phyloP scores from a whole-genome alignment of 192 early-diverging fungal genomes.

The Coemansia sp. region DNA sequence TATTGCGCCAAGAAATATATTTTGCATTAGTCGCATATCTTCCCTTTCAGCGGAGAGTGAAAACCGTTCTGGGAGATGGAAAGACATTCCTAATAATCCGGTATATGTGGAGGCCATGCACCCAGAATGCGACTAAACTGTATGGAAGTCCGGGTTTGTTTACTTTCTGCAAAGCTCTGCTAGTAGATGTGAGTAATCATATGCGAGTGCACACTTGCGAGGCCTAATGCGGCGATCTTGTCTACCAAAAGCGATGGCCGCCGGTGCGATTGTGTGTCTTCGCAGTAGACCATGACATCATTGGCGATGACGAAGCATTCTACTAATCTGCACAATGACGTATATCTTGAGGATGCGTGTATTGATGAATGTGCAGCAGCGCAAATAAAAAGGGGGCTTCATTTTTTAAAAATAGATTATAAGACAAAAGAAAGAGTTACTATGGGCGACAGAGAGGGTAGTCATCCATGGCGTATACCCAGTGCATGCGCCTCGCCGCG shows the following conservation, averaged over 20 bases:
- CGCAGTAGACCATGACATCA: neutral
- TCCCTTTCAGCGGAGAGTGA: neutral
- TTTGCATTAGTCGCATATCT: neutral
- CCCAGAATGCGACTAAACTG: neutral
- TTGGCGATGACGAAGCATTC: constrained; percentile 2
- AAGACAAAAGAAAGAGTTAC: neutral
- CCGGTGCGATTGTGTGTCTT: neutral
- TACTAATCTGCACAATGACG: constrained; percentile 6
- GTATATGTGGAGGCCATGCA: neutral
- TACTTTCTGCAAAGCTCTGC: neutral
- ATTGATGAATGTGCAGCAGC: neutral
- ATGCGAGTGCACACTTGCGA: neutral
- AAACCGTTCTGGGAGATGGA: neutral
- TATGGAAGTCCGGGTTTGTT: too few species aligned
- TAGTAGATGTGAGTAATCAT: neutral
- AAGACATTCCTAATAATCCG: neutral
- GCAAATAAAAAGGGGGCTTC: neutral
- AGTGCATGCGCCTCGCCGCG: neutral
- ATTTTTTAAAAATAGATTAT: neutral
- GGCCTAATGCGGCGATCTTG: neutral
- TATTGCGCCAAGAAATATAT: neutral
- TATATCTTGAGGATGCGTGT: neutral
- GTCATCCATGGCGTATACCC: too few species aligned
- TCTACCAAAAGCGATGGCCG: neutral
- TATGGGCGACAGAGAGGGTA: too few species aligned